These are phyloP conservation scores for Trypanosoma melophagium DNA, from an alignment of 208 protist genomes.

Conservation along the genomic window DNA sequence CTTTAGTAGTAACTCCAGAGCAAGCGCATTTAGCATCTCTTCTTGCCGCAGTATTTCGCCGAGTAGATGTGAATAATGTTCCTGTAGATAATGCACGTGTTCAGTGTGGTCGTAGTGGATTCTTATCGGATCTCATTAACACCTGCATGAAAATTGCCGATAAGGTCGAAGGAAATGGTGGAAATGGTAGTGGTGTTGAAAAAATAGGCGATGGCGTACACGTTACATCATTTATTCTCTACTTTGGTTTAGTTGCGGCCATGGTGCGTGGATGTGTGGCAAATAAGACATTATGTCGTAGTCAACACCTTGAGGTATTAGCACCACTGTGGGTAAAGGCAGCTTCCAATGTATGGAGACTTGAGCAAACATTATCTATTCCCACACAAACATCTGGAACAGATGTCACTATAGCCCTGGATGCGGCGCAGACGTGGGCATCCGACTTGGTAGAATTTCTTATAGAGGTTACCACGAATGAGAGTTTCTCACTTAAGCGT, in stretches of 20 bases:
- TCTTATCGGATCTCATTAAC: constrained; percentile 32
- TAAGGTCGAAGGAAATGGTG: not conserved
- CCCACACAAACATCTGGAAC: constrained; percentile 33
- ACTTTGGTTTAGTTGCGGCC: constrained; percentile 46
- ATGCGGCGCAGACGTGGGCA: constrained; percentile 47
- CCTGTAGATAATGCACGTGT: constrained; percentile 3
- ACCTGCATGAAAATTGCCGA: constrained; percentile 10
- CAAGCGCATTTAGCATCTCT: constrained; percentile 41
- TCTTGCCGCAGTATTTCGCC: constrained; percentile 30
- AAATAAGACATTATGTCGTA: constrained; percentile 46
- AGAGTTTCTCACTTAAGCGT: constrained; percentile 66
- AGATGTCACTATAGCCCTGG: constrained; percentile 34
- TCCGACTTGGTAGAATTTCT: constrained; percentile 66
- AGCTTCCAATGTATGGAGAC: constrained; percentile 35
- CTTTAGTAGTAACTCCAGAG: constrained; percentile 18
- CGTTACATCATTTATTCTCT: constrained; percentile 38
- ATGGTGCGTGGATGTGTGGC: constrained; percentile 42
- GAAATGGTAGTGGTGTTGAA: constrained; percentile 3
- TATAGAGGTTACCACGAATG: constrained; percentile 61
- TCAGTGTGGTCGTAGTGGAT: constrained; percentile 19
- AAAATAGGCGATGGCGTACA: constrained; percentile 23
- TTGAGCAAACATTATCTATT: constrained; percentile 41
- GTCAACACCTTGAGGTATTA: constrained; percentile 38
- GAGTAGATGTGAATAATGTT: constrained; percentile 19
- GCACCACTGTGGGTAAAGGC: constrained; percentile 38